Base-by-base conservation (phyloP, 2,329 filamentous ascomycete genomes). In the Microcera coccophila region DNA sequence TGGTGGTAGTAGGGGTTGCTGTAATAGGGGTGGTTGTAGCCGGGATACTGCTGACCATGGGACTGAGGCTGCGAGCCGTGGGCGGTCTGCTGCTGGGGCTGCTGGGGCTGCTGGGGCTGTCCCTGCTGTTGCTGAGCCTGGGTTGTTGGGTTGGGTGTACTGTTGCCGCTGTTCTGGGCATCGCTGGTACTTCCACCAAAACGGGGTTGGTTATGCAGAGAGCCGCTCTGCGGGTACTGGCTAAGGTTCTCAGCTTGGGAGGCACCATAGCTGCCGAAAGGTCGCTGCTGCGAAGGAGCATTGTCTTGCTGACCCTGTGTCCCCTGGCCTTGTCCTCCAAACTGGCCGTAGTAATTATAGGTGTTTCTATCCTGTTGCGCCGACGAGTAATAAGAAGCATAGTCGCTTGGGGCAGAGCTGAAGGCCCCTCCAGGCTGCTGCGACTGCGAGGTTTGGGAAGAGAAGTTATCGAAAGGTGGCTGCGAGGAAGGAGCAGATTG, bases 131-230 rank as follows among this genome's bases (percentile, higher is more conserved):
- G 67, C 55, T 78, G 77, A 36, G 68, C 70, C 60, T 79, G 77
- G 10, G 70, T 69, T 31, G 84, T 76, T 20, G 90, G 90, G 70
- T 94, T 93, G 26, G 91, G 90, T 3, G 90, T 96, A 58, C 85
- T 91, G 65, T 93, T 85, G 34, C 90, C 91, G 63, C 89, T 95
- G 71, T 85, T 89, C 59, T 90, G 87, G 48, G 79, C 78, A 42
- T 95, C 89, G 47, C 75, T 69, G 21, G 73, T 67, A 36, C 71
- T 72, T 52, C 70, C 72, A 21, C 75, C 75, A 34, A 82, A 84
- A 40, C 81, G 77, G 4, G 79, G 76, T 51, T 75, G 76, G 63
- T 69, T 82, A 49, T 70, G 68, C 33, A 66, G 58, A 21, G 60
- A 55, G 54, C 84, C 85, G 63, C 82, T 87, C 63, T 90, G 87